Conservation (phyloP, 225 moss, liverwort and hornwort genomes). For the Neckera pumila region DNA sequence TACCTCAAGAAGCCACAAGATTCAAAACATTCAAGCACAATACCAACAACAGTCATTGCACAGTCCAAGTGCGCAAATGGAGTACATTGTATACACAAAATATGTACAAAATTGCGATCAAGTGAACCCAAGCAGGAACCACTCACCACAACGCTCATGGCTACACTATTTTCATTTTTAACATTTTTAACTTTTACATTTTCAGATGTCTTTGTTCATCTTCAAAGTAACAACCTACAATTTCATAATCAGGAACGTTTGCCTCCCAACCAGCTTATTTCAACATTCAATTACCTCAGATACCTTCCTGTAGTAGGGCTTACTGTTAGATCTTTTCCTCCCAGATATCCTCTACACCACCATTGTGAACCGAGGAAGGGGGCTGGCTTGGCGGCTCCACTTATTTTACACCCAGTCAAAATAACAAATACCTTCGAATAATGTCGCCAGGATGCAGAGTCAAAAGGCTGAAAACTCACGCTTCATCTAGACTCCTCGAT, state of each 20-base stretch:
- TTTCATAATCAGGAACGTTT: not conserved
- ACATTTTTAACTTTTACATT: not conserved
- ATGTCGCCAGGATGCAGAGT: not conserved
- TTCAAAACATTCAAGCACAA: not conserved
- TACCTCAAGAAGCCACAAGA: not conserved
- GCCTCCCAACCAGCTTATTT: slow-evolving; percentile 24
- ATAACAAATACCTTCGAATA: slow-evolving; percentile 8
- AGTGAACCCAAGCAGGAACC: not conserved
- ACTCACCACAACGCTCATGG: not conserved
- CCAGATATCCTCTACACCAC: not conserved
- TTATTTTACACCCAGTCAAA: slow-evolving; percentile 31
- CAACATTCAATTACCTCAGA: slow-evolving; percentile 8
- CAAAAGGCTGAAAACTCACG: not conserved
- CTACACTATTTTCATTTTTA: not conserved
- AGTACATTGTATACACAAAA: slow-evolving; percentile 22
- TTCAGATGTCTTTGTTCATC: not conserved
- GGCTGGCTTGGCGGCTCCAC: slow-evolving; percentile 15
- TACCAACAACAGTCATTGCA: not conserved
- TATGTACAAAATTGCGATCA: slow-evolving; percentile 24
- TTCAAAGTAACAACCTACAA: not conserved
- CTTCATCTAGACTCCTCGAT: not conserved
- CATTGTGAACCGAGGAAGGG: not conserved
- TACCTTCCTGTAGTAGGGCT: slow-evolving; percentile 3
- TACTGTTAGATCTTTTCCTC: not conserved
- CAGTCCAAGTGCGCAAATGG: slow-evolving; percentile 1